Evolutionary conservation across 805 yeast genomes (phyloP).

Genomic region (Kodamaea sagamina): DNA sequence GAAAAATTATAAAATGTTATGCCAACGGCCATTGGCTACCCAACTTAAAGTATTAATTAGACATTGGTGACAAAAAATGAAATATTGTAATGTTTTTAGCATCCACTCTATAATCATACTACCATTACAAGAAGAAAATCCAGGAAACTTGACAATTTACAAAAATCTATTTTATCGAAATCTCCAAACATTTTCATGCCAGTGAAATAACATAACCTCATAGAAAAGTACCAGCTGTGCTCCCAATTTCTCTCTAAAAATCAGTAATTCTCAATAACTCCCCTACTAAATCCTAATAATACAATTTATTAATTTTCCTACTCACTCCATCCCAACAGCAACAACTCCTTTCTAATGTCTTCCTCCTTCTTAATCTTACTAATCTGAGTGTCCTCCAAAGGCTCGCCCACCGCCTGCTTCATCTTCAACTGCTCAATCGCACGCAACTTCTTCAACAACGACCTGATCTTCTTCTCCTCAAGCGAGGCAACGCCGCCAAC

Average conservation of each 20-base stretch:
- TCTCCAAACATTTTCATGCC: too few species aligned
- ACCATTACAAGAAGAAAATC: too few species aligned
- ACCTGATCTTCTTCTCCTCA: slow-evolving; percentile 91
- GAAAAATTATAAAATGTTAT: too few species aligned
- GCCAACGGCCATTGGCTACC: too few species aligned
- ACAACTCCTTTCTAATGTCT: slow-evolving; percentile 73
- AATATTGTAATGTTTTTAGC: too few species aligned
- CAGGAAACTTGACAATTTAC: too few species aligned
- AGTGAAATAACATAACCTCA: too few species aligned
- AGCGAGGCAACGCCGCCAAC: slow-evolving; percentile 66
- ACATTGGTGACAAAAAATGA: too few species aligned
- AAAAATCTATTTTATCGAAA: too few species aligned
- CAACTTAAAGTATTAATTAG: too few species aligned
- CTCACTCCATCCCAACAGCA: slow-evolving; percentile 66
- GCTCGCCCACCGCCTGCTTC: slow-evolving; percentile 81
- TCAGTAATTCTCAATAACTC: background rate
- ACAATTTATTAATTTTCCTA: slow-evolving; percentile 15
- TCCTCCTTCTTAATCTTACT: slow-evolving; percentile 86
- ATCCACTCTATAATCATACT: too few species aligned
- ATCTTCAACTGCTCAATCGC: slow-evolving; percentile 91
- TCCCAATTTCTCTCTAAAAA: background rate
- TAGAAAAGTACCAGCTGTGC: too few species aligned
- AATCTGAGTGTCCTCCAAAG: slow-evolving; percentile 89
- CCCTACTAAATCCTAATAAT: background rate
- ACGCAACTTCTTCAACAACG: slow-evolving; percentile 86